These are phyloP conservation scores for Helotiales sp. DNA, from an alignment of 2,329 filamentous ascomycete species.

Conservation along the genomic window DNA sequence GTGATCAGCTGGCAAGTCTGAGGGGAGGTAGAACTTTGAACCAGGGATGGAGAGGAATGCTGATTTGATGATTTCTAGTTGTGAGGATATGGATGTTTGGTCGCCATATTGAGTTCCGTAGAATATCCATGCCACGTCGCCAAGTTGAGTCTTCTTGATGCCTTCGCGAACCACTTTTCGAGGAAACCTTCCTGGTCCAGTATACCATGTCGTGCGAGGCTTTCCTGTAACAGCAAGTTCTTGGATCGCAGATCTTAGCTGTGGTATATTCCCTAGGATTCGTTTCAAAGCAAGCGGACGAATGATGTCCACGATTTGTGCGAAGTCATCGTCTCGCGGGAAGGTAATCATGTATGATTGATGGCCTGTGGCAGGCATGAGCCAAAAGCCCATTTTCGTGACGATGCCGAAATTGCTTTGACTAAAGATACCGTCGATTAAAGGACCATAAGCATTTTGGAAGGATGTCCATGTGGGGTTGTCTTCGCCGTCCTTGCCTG, in stretches of 20 bases:
- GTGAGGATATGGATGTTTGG: conserved; percentile 26
- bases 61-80: conserved; percentile 29
- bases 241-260: conserved; percentile 34
- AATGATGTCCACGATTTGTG: conserved; percentile 48
- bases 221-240: conserved; percentile 35
- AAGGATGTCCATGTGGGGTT: conserved; percentile 43
- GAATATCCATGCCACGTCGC: conserved; percentile 35
- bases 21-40: conserved; percentile 35
- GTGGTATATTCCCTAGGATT: conserved; percentile 34
- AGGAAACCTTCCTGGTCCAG: conserved; percentile 28
- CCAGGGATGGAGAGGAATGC: conserved; percentile 34
- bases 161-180: conserved; percentile 32
- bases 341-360: conserved; percentile 47
- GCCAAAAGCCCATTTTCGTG: conserved; percentile 54
- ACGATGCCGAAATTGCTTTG: conserved; percentile 54
- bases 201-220: conserved; percentile 30
- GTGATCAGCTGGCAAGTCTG: conserved; percentile 33
- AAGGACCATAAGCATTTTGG: conserved; percentile 41
- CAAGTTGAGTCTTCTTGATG: conserved; percentile 31
- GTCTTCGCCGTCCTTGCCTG: conserved; percentile 37
- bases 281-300: conserved; percentile 33
- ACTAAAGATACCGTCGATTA: conserved; percentile 48
- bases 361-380: conserved; percentile 53
- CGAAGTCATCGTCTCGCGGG: conserved; percentile 48
- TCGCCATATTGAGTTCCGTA: conserved; percentile 35